Base-by-base conservation (phyloP, 108 stramenopile genomes). In the Phaeodactylum tricornutum region DNA sequence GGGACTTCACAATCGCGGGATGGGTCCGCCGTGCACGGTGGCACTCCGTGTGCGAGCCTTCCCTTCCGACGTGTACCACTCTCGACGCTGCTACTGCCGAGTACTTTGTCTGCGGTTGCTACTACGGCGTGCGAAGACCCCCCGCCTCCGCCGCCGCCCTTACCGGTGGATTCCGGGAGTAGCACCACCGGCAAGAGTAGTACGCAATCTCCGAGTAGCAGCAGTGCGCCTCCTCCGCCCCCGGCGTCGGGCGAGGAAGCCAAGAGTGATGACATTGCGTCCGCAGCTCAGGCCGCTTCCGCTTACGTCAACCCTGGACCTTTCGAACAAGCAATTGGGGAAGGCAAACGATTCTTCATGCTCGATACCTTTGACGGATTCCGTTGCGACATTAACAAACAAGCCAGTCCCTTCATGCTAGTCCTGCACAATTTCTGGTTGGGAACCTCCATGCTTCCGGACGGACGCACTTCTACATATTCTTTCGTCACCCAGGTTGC, bases 341-440 rank as follows among this genome's bases (percentile, higher is more conserved):
- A 84, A 43, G 59, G 59, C 23, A 79, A 79, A 54, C 80, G 83
- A 0, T 58, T 89, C 0, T 67, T 74, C 35, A 54, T 64, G 32
- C 64, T 89, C 20, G 83, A 90, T 62, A 86, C 81, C 2, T 76
- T 66, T 43, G 83, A 85, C 51, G 89, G 84, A 6, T 73, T 79
- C 45, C 79, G 82, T 19, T 70, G 75, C 22, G 83, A 92, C 53
- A 79, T 92, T 42, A 77, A 69, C 59, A 92, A 92, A 50, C 89
- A 92, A 52, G 41, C 87, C 28, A 72, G 66, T 17, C 89, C 89
- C 21, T 87, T 73, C 64, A 78, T 92, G 66, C 68, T 76, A 14
- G 79, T 76, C 21, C 67, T 86, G 8, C 89, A 92, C 51, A 65
- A 62, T 51, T 92, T 86, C 43, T 73, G 72, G 53, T 50, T 92